Conservation (phyloP, 345 rosid genomes). For the Citrus medica region DNA sequence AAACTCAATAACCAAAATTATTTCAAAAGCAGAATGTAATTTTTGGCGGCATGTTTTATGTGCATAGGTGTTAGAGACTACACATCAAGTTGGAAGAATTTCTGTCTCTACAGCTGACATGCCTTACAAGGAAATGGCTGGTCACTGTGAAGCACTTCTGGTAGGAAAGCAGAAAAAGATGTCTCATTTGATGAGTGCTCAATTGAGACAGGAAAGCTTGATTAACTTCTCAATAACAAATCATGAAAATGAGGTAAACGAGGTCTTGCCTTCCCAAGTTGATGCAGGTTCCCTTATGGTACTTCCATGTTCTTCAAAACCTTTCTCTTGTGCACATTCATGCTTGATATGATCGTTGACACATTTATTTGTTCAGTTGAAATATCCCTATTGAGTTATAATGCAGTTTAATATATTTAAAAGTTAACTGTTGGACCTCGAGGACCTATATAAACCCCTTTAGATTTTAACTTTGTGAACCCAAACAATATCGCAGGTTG, state of each 20-base stretch:
- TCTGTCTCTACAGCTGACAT: constrained; percentile 69
- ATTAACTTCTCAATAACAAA: constrained; percentile 27
- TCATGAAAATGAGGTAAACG: constrained; percentile 23
- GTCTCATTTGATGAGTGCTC: constrained; percentile 64
- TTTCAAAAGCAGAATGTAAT: not conserved
- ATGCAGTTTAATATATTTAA: not conserved
- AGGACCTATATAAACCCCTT: not conserved
- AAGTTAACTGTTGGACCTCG: not conserved
- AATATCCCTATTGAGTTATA: not conserved
- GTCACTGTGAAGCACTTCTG: constrained; percentile 74
- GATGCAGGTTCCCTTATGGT: constrained; percentile 25
- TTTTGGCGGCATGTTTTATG: constrained; percentile 12
- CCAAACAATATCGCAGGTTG: constrained; percentile 42
- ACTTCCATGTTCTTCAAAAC: not conserved
- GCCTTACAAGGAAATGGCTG: constrained; percentile 82
- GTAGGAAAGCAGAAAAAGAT: constrained; percentile 84
- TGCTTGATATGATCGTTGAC: not conserved
- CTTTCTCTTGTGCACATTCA: not conserved
- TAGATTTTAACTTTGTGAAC: not conserved
- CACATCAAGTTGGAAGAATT: constrained; percentile 73
- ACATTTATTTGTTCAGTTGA: not conserved
- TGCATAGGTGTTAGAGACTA: constrained; percentile 68
- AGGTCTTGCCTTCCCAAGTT: constrained; percentile 24
- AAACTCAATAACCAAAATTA: not conserved
- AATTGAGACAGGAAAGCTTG: constrained; percentile 51